Evolutionary conservation across 768 basidiomycete genomes (phyloP).

Genomic region (Pholiota microspora): DNA sequence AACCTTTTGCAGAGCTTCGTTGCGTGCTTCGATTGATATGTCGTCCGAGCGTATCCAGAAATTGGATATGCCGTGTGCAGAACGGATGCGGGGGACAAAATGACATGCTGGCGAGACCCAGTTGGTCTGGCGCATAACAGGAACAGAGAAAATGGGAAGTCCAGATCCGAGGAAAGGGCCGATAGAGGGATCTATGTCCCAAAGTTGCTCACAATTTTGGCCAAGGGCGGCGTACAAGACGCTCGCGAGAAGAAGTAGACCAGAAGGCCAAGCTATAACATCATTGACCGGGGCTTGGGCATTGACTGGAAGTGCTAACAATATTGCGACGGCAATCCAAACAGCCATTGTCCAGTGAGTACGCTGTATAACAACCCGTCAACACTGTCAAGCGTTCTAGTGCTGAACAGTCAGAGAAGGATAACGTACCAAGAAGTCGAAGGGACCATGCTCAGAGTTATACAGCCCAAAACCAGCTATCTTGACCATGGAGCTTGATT

Average conservation of each 20-base stretch:
- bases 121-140: slow-evolving; percentile 21
- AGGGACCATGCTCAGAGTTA: too few relatives aligned
- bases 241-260: slow-evolving; percentile 24
- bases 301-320: too few relatives aligned
- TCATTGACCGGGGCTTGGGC: too few relatives aligned
- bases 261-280: neutral
- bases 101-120: slow-evolving; percentile 25
- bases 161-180: slow-evolving; percentile 23
- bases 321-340: too few relatives aligned
- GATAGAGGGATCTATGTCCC: slow-evolving; percentile 25
- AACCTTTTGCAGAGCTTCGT: slow-evolving; percentile 18
- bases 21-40: slow-evolving; percentile 15
- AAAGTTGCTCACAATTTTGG: slow-evolving; percentile 20
- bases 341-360: too few relatives aligned
- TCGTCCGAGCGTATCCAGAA: slow-evolving; percentile 26
- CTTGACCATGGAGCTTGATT: too few relatives aligned
- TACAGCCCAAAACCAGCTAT: too few relatives aligned
- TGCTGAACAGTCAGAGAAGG: too few relatives aligned
- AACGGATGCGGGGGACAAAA: slow-evolving; percentile 24
- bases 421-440: too few relatives aligned
- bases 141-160: slow-evolving; percentile 4
- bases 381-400: too few relatives aligned
- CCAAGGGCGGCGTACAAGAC: slow-evolving; percentile 27
- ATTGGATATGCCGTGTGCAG: slow-evolving; percentile 19
- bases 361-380: too few relatives aligned